Evolutionary conservation across 1,284 basidiomycete genomes (phyloP), one percentile per base, ranked within the genome.

Genomic region (Hymenochaete sp.): DNA sequence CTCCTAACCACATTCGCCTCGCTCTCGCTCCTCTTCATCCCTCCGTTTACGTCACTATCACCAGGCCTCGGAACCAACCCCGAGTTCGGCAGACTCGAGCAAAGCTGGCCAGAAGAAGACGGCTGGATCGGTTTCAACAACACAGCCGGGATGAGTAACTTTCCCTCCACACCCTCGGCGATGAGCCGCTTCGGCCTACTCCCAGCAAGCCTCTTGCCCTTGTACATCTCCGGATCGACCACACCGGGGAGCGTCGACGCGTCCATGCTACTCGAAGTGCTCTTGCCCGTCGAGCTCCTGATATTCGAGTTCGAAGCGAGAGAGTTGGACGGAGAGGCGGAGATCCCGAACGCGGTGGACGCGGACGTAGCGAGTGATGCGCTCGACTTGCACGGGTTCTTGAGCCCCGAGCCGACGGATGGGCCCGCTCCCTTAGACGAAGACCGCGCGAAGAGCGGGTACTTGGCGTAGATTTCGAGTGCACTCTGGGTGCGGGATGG

Each of bases 391-490:
- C 36, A n/a, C 36, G n/a, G n/a, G n/a, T n/a, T n/a, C n/a, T n/a
- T n/a, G n/a, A n/a, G n/a, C n/a, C n/a, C n/a, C n/a, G n/a, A n/a
- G 22, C 38, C 4, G 21, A 18, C 22, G 38, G 19, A 3, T 22
- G 19, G 41, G n/a, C n/a, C n/a, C n/a, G n/a, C n/a, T n/a, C n/a
- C n/a, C n/a, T 18, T 26, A 1, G 46, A 37, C 10, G 31, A 4
- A 11, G 46, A 35, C 16, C 38, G 38, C 13, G 31, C 38, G 24
- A 47, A 47, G 6, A 49, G 42, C 2, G 47, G 42, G 27, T 49
- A 49, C n/a, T 49, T 44, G 6, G 47, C 36, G 27, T 44, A 49
- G 9, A 49, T 38, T 24, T 49, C 47, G 31, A 41, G 36, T n/a
- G 43, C 42, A 13, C 42, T 44, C 19, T 49, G 47, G 13, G 47